Evolutionary conservation across 192 early-diverging fungal species (phyloP), one percentile per base, ranked within the genome.

Genomic region (Backusella circina): DNA sequence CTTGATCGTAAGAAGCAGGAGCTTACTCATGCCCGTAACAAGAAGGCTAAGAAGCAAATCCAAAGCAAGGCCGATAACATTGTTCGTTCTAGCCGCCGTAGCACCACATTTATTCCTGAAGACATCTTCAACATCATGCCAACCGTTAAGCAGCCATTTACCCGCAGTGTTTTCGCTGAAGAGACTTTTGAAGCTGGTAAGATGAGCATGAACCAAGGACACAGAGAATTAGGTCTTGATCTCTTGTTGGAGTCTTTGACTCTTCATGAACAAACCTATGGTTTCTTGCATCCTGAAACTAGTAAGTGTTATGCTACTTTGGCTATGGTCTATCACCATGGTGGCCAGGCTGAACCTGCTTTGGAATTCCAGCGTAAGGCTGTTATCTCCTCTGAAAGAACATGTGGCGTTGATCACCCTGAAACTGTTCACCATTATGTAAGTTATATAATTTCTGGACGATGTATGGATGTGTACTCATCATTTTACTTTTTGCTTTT

Each of bases 211-310:
- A 86, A 92, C 15, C 91, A 95, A 80, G 92, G 93, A 7, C 91
- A 97, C 67, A 90, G 88, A 66, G 84, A 92, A 73, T 64, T 93
- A 37, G 96, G 93, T 10, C 71, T 95, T 47, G 96, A 99, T 78
- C 81, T 98, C 37, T 80, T 96, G 72, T 72, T 88, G 31, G 95
- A 98, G 81, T 93, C 96, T 13, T 80, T 94, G 68, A 81, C 93
- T 5, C 83, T 98, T 23, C 95, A 95, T 80, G 98, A 99, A 85
- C 96, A 98, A 82, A 93, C 92, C 15, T 97, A 92, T 81, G 96
- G 96, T 15, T 94, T 95, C 72, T 78, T 98, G 71, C 96, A 99
- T 74, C 87, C 92, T 0, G 96, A 97, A 72, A 95, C 95, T 23
- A 92, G 90, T n/a, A 91, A 93, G 35, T 90, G 92, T 74, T 96